These are phyloP conservation scores for Syzygium aqueum DNA, from an alignment of 345 rosid species.

Conservation along the genomic window DNA sequence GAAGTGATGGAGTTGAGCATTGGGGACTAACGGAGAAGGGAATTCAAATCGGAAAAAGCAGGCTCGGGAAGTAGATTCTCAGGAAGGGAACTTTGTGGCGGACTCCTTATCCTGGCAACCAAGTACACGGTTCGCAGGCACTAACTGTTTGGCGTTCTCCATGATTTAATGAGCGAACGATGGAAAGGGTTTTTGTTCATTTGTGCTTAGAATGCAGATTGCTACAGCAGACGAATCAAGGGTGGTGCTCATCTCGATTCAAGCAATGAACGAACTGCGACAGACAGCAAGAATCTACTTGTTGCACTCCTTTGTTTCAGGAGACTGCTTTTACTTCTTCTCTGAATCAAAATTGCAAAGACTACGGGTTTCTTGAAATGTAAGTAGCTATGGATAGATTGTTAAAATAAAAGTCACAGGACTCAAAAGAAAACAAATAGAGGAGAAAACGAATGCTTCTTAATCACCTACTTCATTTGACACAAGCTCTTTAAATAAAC, in stretches of 20 bases:
- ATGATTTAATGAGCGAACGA: not conserved
- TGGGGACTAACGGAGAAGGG: not conserved
- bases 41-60: constrained; percentile 12
- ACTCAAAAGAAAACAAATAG: no score
- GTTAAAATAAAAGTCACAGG: no score
- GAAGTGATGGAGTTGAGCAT: not conserved
- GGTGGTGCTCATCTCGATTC: constrained; percentile 22
- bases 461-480: no score
- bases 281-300: not conserved
- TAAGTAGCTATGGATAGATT: not conserved
- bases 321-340: not conserved
- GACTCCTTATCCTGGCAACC: constrained; percentile 33
- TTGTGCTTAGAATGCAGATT: constrained; percentile 7
- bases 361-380: not conserved
- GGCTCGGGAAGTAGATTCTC: constrained; percentile 21
- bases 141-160: not conserved
- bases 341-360: not conserved
- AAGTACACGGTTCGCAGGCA: constrained; percentile 19
- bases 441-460: no score
- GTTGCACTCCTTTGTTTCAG: not conserved
- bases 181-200: not conserved
- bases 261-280: constrained; percentile 8
- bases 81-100: constrained; percentile 29
- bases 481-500: no score
- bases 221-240: constrained; percentile 19